Evolutionary conservation across 805 yeast species (phyloP).

Genomic region (Metschnikowia amazonensis): DNA sequence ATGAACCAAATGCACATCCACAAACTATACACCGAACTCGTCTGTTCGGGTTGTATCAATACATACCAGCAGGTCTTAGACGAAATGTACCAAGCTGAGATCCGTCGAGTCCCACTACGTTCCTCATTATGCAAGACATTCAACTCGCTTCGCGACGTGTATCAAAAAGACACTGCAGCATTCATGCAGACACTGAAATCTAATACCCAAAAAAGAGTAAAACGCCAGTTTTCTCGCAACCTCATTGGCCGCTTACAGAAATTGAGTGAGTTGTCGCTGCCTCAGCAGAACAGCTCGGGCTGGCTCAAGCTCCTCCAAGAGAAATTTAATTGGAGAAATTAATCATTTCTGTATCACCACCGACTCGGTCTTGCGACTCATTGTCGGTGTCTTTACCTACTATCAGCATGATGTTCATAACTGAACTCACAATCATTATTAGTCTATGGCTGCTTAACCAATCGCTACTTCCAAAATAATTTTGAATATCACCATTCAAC

Average conservation of each 20-base stretch:
- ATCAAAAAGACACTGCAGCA: background rate
- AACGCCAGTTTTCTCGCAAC: constrained; percentile 33
- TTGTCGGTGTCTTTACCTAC: background rate
- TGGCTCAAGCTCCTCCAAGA: constrained; percentile 11
- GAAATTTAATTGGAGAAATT: constrained; percentile 10
- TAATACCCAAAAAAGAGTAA: constrained; percentile 7
- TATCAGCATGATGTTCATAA: background rate
- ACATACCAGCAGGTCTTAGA: constrained; percentile 50
- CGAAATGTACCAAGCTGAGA: constrained; percentile 29
- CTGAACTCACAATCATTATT: background rate
- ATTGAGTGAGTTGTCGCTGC: constrained; percentile 15
- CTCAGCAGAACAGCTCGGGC: constrained; percentile 9
- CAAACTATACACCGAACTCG: constrained; percentile 47
- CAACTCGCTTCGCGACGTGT: background rate
- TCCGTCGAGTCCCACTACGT: background rate
- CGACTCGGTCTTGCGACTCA: constrained; percentile 5
- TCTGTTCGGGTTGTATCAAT: constrained; percentile 59
- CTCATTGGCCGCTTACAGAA: constrained; percentile 19
- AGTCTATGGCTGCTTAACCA: too few relatives aligned
- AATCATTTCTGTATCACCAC: background rate
- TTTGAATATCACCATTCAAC: too few relatives aligned
- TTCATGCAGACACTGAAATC: constrained; percentile 2
- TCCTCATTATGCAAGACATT: background rate
- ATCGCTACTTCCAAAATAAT: too few relatives aligned
- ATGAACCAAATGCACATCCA: constrained; percentile 9